These are phyloP conservation scores for Fusarium robinianum DNA, from an alignment of 2,329 filamentous ascomycete genomes.

Conservation along the genomic window DNA sequence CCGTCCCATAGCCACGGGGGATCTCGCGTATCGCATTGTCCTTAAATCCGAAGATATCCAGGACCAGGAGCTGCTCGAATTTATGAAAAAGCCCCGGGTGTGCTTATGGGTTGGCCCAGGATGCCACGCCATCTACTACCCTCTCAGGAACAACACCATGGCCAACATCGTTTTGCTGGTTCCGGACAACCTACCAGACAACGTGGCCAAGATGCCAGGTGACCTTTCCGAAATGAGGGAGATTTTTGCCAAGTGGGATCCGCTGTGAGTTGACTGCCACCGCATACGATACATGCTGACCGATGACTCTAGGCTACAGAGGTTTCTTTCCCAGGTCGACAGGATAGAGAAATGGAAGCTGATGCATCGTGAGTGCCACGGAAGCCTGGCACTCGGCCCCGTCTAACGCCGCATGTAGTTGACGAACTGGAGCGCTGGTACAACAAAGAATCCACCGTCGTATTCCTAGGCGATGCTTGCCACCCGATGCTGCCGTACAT, in stretches of 20 bases:
- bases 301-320: slow-evolving; percentile 1
- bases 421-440: slow-evolving; percentile 4
- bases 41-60: slow-evolving; percentile 5
- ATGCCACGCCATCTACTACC: slow-evolving; percentile 6
- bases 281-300: not conserved
- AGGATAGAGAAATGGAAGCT: slow-evolving; percentile 8
- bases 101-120: slow-evolving; percentile 6
- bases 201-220: slow-evolving; percentile 4
- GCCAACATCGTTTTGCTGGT: slow-evolving; percentile 7
- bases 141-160: slow-evolving; percentile 5
- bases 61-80: slow-evolving; percentile 7
- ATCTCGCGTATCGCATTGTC: slow-evolving; percentile 9
- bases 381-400: not conserved
- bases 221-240: slow-evolving; percentile 5
- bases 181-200: slow-evolving; percentile 5
- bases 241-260: slow-evolving; percentile 7
- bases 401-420: not conserved
- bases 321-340: slow-evolving; percentile 2
- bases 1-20: slow-evolving; percentile 3
- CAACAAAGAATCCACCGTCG: slow-evolving; percentile 4
- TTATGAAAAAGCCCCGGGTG: slow-evolving; percentile 3
- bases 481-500: slow-evolving; percentile 13
- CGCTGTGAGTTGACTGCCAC: not conserved
- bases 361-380: slow-evolving; percentile 4
- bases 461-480: slow-evolving; percentile 5